Conservation (phyloP, 805 yeast species). For the Zygoascus ofunaensis region DNA sequence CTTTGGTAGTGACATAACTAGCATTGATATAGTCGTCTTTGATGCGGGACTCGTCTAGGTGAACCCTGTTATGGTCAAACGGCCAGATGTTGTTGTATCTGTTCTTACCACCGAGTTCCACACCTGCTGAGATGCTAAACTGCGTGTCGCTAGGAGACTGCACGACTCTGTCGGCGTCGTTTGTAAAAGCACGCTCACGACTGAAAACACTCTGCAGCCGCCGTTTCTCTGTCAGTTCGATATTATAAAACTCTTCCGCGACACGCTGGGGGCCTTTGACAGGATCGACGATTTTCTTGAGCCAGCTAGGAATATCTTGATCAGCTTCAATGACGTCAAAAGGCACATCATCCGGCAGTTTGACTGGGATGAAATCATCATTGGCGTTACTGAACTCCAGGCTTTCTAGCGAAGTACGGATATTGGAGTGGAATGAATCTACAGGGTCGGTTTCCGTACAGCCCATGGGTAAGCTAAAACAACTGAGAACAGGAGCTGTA, state of each 20-base stretch:
- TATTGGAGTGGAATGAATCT: slow-evolving; percentile 22
- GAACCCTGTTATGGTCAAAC: slow-evolving; percentile 77
- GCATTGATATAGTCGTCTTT: slow-evolving; percentile 75
- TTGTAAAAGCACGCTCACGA: slow-evolving; percentile 14
- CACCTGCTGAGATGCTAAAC: slow-evolving; percentile 58
- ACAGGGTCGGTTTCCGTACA: slow-evolving; percentile 16
- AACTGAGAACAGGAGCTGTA: slow-evolving; percentile 22
- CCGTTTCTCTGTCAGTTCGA: slow-evolving; percentile 62
- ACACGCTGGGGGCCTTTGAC: slow-evolving; percentile 33
- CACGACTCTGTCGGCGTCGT: slow-evolving; percentile 2
- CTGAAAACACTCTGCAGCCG: slow-evolving; percentile 45
- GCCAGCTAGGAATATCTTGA: slow-evolving; percentile 46
- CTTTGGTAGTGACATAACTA: slow-evolving; percentile 44
- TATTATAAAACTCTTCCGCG: slow-evolving; percentile 47
- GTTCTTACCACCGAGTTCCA: slow-evolving; percentile 73
- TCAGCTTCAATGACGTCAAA: slow-evolving; percentile 2
- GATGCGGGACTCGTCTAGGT: slow-evolving; percentile 26
- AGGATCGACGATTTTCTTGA: slow-evolving; percentile 30
- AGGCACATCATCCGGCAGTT: slow-evolving; percentile 7
- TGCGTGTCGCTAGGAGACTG: slow-evolving; percentile 2
- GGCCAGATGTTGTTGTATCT: slow-evolving; percentile 85
- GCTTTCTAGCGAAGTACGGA: slow-evolving; percentile 22
- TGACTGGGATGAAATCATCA: slow-evolving; percentile 21
- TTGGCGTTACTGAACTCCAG: slow-evolving; percentile 16
- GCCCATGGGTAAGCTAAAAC: slow-evolving; percentile 20